Percentiles rank a stretch among this genome's conserved stretches.
Conservation (phyloP, 352 stramenopile genomes). For the Detonula confervacea region DNA sequence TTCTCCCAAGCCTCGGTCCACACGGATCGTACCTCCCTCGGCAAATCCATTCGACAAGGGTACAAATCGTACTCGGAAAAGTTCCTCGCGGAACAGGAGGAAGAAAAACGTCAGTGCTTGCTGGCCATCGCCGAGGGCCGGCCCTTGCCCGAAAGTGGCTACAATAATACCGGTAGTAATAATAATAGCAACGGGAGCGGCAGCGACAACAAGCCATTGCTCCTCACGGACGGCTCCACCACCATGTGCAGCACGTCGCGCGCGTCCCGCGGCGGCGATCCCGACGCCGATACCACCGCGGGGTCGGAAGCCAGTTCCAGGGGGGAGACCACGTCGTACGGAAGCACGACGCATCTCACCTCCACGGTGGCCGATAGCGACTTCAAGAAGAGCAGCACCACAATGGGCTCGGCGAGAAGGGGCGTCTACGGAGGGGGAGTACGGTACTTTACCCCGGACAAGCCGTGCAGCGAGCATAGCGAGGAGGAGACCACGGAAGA, state of each 20-base stretch:
- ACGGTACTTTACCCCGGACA: constrained; percentile 44
- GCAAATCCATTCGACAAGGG: constrained; percentile 29
- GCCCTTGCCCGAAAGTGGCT: constrained; percentile 7
- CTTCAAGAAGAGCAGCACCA: constrained; percentile 18
- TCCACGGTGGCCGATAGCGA: not conserved
- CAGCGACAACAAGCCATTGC: constrained; percentile 1
- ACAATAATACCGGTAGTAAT: not conserved
- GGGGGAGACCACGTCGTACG: not conserved
- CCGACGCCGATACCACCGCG: not conserved
- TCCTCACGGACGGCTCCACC: constrained; percentile 31
- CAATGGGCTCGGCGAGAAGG: not conserved
- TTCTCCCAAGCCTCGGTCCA: no score
- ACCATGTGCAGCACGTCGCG: not conserved
- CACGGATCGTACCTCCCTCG: constrained; percentile 37
- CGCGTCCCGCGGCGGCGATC: not conserved
- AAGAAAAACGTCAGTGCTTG: constrained; percentile 14
- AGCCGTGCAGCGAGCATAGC: not conserved
- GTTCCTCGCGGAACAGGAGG: constrained; percentile 49
- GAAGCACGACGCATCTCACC: not conserved
- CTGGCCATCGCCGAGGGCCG: constrained; percentile 23
- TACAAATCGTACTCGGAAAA: constrained; percentile 52
- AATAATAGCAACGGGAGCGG: not conserved
- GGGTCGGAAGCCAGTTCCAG: not conserved
- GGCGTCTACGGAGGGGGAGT: constrained; percentile 45
- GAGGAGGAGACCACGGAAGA: constrained; percentile 20